Percentiles rank a stretch among this genome's conserved stretches.
phyloP scores from a whole-genome alignment of 495 filamentous ascomycete genomes.

The Penicillium longicatenatum region DNA sequence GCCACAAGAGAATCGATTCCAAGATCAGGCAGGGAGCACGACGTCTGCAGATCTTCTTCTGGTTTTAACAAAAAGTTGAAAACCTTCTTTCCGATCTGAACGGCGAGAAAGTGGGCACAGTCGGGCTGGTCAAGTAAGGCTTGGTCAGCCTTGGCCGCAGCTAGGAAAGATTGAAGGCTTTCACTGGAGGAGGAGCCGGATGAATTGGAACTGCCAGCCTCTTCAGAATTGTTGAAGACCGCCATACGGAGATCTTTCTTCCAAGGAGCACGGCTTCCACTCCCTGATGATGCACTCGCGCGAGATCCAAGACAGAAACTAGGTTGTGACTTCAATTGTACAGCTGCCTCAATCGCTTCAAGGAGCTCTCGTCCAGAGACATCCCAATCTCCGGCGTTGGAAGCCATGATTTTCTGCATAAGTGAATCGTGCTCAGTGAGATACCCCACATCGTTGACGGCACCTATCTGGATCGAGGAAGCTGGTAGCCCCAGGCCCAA shows the following conservation, averaged over 20 bases:
- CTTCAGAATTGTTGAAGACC: conserved; percentile 27
- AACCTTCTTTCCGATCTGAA: conserved; percentile 47
- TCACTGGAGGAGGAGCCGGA: neutral
- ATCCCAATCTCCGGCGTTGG: neutral
- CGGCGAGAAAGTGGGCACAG: conserved; percentile 38
- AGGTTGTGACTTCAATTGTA: neutral
- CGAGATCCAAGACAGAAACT: conserved; percentile 13
- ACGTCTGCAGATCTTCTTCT: conserved; percentile 33
- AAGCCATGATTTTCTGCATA: conserved; percentile 8
- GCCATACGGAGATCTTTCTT: conserved; percentile 29
- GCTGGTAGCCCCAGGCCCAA: conserved; percentile 29
- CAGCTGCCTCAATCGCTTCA: neutral
- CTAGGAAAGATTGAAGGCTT: conserved; percentile 17
- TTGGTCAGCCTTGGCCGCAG: conserved; percentile 7
- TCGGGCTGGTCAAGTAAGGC: conserved; percentile 6
- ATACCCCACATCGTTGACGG: conserved; percentile 40
- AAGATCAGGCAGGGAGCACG: conserved; percentile 34
- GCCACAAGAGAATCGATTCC: conserved; percentile 50
- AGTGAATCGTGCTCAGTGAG: conserved; percentile 21
- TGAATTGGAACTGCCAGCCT: too few species aligned
- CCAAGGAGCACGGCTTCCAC: conserved; percentile 22
- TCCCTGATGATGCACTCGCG: conserved; percentile 4
- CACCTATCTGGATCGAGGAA: neutral
- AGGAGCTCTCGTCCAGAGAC: neutral
- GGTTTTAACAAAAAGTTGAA: conserved; percentile 30